Percentiles rank a stretch among this genome's conserved stretches.
phyloP scores from a whole-genome alignment of 129 eudicot genomes.

The Deinandra increscens region DNA sequence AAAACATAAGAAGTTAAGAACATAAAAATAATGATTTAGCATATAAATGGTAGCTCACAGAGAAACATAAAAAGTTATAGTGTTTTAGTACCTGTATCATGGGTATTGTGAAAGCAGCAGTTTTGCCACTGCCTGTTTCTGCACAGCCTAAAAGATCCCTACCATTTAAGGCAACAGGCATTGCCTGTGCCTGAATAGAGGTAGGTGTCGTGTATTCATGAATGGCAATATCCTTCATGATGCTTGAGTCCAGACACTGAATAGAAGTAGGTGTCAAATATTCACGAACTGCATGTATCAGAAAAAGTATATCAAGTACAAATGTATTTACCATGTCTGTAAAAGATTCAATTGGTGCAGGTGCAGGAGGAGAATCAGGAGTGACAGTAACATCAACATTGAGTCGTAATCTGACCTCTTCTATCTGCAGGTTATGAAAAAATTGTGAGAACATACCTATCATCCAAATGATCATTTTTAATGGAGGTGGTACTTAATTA shows the following conservation, averaged over 20 bases:
- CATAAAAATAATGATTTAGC: constrained; percentile 12
- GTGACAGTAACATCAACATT: constrained; percentile 71
- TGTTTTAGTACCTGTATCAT: constrained; percentile 65
- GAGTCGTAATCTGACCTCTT: constrained; percentile 79
- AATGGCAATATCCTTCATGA: constrained; percentile 71
- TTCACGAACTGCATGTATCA: not conserved
- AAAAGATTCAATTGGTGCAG: constrained; percentile 81
- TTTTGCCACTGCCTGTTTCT: constrained; percentile 91
- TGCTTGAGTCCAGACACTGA: constrained; percentile 59
- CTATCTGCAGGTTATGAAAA: constrained; percentile 44
- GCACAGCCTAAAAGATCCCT: constrained; percentile 91
- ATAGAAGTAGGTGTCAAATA: not conserved
- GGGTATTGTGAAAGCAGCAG: constrained; percentile 83
- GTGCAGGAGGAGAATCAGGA: constrained; percentile 63
- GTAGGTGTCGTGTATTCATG: constrained; percentile 80
- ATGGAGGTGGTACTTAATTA: not conserved
- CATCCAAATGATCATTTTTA: constrained; percentile 10
- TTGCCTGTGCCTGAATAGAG: constrained; percentile 85
- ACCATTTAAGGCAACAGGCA: constrained; percentile 88
- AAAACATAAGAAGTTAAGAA: constrained; percentile 1
- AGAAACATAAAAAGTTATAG: not conserved
- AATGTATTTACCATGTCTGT: constrained; percentile 62
- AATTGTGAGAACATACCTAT: constrained; percentile 3
- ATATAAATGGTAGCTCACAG: not conserved
- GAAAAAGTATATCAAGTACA: not conserved